Percentiles rank a stretch among this genome's conserved stretches.
Evolutionary conservation across 2,329 filamentous ascomycete species (phyloP).

Genomic region (Phialophora macrospora): DNA sequence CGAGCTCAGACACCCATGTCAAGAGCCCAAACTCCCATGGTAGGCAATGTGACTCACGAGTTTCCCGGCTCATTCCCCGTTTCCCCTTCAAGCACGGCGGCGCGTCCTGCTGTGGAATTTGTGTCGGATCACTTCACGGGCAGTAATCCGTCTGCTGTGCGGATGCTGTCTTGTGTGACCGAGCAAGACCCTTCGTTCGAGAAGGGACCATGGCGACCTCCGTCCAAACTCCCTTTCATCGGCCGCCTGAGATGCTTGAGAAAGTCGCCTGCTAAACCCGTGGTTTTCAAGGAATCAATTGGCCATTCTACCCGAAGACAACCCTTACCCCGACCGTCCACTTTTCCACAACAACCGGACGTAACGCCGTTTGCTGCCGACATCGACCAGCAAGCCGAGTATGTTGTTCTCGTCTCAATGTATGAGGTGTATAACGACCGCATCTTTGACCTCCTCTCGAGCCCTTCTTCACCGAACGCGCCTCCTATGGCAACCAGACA

Average conservation of each 20-base stretch:
- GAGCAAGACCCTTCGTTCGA: slow-evolving; percentile 17
- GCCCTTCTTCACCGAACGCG: slow-evolving; percentile 50
- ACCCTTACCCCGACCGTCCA: slow-evolving; percentile 70
- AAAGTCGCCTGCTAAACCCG: slow-evolving; percentile 40
- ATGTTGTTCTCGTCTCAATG: slow-evolving; percentile 91
- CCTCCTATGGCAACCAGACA: slow-evolving; percentile 48
- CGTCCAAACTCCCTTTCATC: slow-evolving; percentile 44
- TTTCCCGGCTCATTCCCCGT: slow-evolving; percentile 39
- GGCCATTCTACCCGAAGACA: slow-evolving; percentile 61
- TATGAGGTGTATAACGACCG: slow-evolving; percentile 99
- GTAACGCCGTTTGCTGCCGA: slow-evolving; percentile 72
- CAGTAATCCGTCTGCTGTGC: slow-evolving; percentile 9
- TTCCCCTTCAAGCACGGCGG: slow-evolving; percentile 12
- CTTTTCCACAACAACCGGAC: slow-evolving; percentile 74
- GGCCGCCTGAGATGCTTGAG: slow-evolving; percentile 38
- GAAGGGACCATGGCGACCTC: slow-evolving; percentile 33
- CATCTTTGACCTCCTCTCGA: slow-evolving; percentile 88
- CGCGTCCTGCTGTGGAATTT: slow-evolving; percentile 7
- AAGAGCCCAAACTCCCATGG: slow-evolving; percentile 51
- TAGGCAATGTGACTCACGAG: slow-evolving; percentile 47
- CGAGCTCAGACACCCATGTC: slow-evolving; percentile 71
- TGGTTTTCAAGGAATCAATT: slow-evolving; percentile 58
- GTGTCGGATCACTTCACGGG: slow-evolving; percentile 21
- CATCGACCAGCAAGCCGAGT: slow-evolving; percentile 73
- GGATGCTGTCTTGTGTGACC: slow-evolving; percentile 15